These are phyloP conservation scores for Microbotryum scabiosae DNA, from an alignment of 1,284 basidiomycete genomes.

Conservation along the genomic window DNA sequence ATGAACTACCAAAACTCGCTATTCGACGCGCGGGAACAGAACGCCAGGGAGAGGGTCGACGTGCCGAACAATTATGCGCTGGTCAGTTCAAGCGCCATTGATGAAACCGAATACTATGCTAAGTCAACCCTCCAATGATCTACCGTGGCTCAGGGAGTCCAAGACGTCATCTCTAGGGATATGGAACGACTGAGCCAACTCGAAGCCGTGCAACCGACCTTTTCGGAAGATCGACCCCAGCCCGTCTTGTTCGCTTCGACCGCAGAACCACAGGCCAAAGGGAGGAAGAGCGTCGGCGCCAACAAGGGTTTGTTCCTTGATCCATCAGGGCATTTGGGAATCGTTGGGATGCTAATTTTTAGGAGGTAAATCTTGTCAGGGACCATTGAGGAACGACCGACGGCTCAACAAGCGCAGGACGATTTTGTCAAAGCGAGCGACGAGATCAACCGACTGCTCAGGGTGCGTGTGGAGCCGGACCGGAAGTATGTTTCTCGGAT, in stretches of 20 bases:
- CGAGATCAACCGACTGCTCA: conserved; percentile 9
- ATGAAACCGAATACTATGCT: neutral
- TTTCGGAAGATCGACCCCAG: too few species aligned
- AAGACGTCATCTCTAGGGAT: conserved; percentile 5
- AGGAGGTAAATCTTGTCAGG: neutral
- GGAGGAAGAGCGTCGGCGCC: conserved; percentile 15
- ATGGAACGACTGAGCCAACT: conserved; percentile 4
- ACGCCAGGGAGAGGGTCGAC: conserved; percentile 10
- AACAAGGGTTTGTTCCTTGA: conserved; percentile 2
- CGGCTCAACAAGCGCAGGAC: conserved; percentile 12
- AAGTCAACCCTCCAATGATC: neutral
- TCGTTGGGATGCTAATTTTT: neutral
- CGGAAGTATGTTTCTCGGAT: too few species aligned
- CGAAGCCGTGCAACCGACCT: neutral
- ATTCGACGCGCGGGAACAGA: conserved; percentile 19
- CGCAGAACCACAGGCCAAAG: neutral
- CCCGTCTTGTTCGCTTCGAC: conserved; percentile 4
- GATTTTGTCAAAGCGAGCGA: conserved; percentile 10
- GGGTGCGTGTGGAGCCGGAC: neutral
- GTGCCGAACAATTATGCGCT: conserved; percentile 7
- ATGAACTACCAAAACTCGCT: conserved; percentile 20
- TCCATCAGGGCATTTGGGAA: neutral
- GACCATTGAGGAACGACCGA: conserved; percentile 1
- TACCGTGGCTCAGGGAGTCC: conserved; percentile 4
- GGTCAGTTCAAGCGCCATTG: neutral